phyloP scores from a whole-genome alignment of 352 stramenopile genomes.

The Pythium sp. region DNA sequence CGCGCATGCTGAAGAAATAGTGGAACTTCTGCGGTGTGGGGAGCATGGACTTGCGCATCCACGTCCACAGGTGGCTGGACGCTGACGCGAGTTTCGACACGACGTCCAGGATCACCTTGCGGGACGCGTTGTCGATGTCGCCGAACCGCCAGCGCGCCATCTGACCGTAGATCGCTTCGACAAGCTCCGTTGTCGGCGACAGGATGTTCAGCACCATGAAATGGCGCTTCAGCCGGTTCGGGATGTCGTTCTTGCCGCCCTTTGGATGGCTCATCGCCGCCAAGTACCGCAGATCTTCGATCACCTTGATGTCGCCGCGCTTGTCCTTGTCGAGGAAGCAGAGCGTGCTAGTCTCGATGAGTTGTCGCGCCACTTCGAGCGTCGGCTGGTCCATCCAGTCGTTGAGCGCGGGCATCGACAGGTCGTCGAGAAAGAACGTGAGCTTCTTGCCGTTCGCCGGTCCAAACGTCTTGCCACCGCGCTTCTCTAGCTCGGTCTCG shows the following conservation, averaged over 20 bases:
- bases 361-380: constrained; percentile 68
- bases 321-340: constrained; percentile 87
- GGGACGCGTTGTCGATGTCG: constrained; percentile 21
- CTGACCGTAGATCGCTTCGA: constrained; percentile 87
- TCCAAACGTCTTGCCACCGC: constrained; percentile 77
- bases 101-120: constrained; percentile 46
- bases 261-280: constrained; percentile 59
- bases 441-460: constrained; percentile 68
- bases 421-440: constrained; percentile 79
- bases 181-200: constrained; percentile 64
- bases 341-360: constrained; percentile 62
- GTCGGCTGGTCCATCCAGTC: constrained; percentile 76
- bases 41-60: constrained; percentile 63
- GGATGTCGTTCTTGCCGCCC: constrained; percentile 81
- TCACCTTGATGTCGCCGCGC: constrained; percentile 71
- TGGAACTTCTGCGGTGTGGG: constrained; percentile 81
- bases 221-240: constrained; percentile 87
- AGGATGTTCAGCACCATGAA: constrained; percentile 89
- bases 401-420: constrained; percentile 67
- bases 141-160: constrained; percentile 63
- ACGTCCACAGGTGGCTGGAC: constrained; percentile 66
- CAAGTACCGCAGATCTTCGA: constrained; percentile 68
- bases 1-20: constrained; percentile 79
- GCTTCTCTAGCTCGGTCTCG: constrained; percentile 74
- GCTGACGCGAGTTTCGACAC: constrained; percentile 40